These are phyloP conservation scores for Laguncularia racemosa DNA, from an alignment of 345 rosid species.

Conservation along the genomic window DNA sequence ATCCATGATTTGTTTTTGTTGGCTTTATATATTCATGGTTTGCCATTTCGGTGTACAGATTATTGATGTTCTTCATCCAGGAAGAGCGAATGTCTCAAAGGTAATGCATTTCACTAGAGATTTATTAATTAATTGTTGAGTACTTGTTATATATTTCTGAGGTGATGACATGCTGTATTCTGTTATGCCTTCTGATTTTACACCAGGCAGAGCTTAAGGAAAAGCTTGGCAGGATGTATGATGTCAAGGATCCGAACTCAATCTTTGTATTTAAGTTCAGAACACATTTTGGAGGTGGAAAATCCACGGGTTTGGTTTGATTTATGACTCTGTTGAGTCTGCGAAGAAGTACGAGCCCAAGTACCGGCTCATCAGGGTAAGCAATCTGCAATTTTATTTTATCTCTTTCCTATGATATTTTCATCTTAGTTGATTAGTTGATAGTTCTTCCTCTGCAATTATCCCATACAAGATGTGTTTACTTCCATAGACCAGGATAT, in stretches of 20 bases:
- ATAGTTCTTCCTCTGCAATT: background rate
- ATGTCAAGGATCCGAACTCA: slow-evolving; percentile 80
- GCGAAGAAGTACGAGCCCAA: slow-evolving; percentile 97
- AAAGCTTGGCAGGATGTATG: slow-evolving; percentile 74
- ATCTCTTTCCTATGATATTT: background rate
- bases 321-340: slow-evolving; percentile 75
- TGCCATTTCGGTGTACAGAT: slow-evolving; percentile 31
- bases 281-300: slow-evolving; percentile 98
- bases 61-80: slow-evolving; percentile 95
- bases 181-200: background rate
- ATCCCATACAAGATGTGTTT: too few species aligned
- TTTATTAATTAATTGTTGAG: too few species aligned
- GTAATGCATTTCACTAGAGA: slow-evolving; percentile 16
- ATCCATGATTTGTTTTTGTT: too few species aligned
- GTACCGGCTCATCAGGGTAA: slow-evolving; percentile 96
- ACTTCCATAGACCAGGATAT: too few species aligned
- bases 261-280: slow-evolving; percentile 96
- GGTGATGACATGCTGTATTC: background rate
- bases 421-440: background rate
- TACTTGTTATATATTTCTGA: background rate
- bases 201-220: slow-evolving; percentile 78
- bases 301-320: slow-evolving; percentile 94
- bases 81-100: slow-evolving; percentile 93
- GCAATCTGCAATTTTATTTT: background rate
- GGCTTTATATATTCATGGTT: background rate